Base-by-base conservation (phyloP, 148 eudicot genomes). In the Rhododendron henanense region DNA sequence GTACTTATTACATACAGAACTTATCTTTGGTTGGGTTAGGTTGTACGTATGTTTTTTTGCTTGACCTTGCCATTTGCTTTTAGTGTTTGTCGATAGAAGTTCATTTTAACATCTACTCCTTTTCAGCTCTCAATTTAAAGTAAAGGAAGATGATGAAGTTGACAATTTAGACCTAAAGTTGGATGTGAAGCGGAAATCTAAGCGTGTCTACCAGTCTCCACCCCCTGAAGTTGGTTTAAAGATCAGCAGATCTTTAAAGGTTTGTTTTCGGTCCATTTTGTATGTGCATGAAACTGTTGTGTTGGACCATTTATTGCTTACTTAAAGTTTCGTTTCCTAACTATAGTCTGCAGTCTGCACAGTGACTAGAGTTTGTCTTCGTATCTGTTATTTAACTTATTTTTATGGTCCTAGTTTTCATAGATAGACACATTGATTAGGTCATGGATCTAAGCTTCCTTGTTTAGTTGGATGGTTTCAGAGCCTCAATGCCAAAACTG, bases 401-500 rank as follows among this genome's bases (percentile, higher is more conserved):
- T 41, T 41, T 33, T 13, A n/a, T 76, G 78, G 47, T 31, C 2
- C 13, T 37, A 33, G 50, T 44, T 83, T 61, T 74, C 81, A 55
- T 21, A 25, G 15, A 74, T 67, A 50, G 57, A 51, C 51, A 61
- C 73, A 86, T 81, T 69, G 75, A 39, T 53, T 84, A 48, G 45
- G 44, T 73, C 85, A 67, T 86, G 91, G 84, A 88, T 91, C 86
- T 93, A 86, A 94, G 90, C 87, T 93, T 85, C 86, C 87, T 39
- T 87, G 82, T 92, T 93, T 97, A 95, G 99, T 94, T 92, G 95
- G 90, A 88, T 96, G 96, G 87, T 87, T 95, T 97, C 99, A 97
- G 99, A 97, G 96, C 92, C 96, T 97, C 75, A 97, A 97, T 93
- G 99, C 93, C 79, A 93, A 85, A 91, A 97, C 98, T 82, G 99